These are phyloP conservation scores for Arabidopsis suecica DNA, from an alignment of 345 rosid genomes.

Conservation along the genomic window DNA sequence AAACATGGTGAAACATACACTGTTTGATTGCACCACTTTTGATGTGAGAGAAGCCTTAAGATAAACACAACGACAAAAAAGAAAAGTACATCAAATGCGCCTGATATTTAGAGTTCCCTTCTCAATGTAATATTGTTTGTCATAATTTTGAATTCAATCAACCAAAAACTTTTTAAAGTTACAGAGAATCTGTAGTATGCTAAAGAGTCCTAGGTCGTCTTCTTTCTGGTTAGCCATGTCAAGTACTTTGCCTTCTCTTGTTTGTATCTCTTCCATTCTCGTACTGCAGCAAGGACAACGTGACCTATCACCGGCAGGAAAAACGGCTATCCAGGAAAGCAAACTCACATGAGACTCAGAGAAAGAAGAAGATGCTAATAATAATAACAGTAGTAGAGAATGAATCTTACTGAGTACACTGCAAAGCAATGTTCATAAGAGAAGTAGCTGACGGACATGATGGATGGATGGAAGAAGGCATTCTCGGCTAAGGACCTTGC, in stretches of 20 bases:
- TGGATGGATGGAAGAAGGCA: slow-evolving; percentile 92
- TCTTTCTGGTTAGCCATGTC: slow-evolving; percentile 61
- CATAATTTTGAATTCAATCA: slow-evolving; percentile 11
- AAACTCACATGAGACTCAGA: slow-evolving; percentile 5
- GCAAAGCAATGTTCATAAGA: slow-evolving; percentile 98
- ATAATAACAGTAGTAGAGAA: background rate
- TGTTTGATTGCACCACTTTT: slow-evolving; percentile 17
- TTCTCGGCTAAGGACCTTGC: slow-evolving; percentile 95
- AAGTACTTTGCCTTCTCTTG: slow-evolving; percentile 74
- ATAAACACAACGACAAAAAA: slow-evolving; percentile 9
- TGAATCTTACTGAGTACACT: slow-evolving; percentile 82
- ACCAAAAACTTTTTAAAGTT: slow-evolving; percentile 8
- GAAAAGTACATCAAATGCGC: background rate
- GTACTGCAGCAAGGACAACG: slow-evolving; percentile 72
- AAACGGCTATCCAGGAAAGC: slow-evolving; percentile 71
- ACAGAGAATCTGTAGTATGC: slow-evolving; percentile 20
- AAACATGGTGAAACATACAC: slow-evolving; percentile 26
- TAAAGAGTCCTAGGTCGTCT: slow-evolving; percentile 41
- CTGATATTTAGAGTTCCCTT: background rate
- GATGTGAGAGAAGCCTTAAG: slow-evolving; percentile 3
- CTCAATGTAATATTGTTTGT: slow-evolving; percentile 1
- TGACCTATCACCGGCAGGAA: slow-evolving; percentile 85
- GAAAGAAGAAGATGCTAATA: slow-evolving; percentile 18
- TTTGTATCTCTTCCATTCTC: slow-evolving; percentile 83
- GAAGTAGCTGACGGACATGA: slow-evolving; percentile 95